Evolutionary conservation across 352 stramenopile species (phyloP).

Genomic region (Phytophthora melonis): DNA sequence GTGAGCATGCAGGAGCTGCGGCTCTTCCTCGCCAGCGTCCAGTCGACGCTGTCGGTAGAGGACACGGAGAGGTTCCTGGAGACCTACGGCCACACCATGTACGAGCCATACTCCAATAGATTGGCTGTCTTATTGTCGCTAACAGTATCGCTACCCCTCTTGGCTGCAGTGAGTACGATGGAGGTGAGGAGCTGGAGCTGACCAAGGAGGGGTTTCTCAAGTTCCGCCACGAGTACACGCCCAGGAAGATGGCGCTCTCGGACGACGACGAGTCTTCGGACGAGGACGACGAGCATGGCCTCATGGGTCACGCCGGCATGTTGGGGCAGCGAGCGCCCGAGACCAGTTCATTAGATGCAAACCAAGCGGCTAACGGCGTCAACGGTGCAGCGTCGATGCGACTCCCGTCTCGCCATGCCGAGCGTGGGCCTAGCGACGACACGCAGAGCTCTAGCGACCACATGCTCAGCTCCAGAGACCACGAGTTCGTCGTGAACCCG

Average conservation of each 20-base stretch:
- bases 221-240: conserved; percentile 62
- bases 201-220: conserved; percentile 60
- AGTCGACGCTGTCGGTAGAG: conserved; percentile 43
- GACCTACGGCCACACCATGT: conserved; percentile 51
- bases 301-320: conserved; percentile 5
- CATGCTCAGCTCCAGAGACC: conserved; percentile 14
- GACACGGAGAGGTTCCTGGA: conserved; percentile 70
- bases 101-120: not conserved
- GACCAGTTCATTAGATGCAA: not conserved
- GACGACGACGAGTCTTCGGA: conserved; percentile 48
- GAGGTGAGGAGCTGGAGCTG: conserved; percentile 43
- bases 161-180: conserved; percentile 26
- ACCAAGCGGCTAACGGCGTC: not conserved
- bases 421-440: conserved; percentile 20
- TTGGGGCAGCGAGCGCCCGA: conserved; percentile 9
- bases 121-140: not conserved
- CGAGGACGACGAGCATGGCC: conserved; percentile 41
- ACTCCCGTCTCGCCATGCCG: conserved; percentile 18
- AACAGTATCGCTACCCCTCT: not conserved
- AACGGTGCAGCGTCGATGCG: conserved; percentile 11
- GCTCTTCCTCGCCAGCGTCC: conserved; percentile 59
- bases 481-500: conserved; percentile 39
- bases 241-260: conserved; percentile 38
- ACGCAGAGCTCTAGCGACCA: conserved; percentile 24
- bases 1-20: conserved; percentile 54